Percentiles rank a stretch among this genome's conserved stretches.
phyloP scores from a whole-genome alignment of 2,329 filamentous ascomycete species.

The Chrysoporthe deuterocubensis region DNA sequence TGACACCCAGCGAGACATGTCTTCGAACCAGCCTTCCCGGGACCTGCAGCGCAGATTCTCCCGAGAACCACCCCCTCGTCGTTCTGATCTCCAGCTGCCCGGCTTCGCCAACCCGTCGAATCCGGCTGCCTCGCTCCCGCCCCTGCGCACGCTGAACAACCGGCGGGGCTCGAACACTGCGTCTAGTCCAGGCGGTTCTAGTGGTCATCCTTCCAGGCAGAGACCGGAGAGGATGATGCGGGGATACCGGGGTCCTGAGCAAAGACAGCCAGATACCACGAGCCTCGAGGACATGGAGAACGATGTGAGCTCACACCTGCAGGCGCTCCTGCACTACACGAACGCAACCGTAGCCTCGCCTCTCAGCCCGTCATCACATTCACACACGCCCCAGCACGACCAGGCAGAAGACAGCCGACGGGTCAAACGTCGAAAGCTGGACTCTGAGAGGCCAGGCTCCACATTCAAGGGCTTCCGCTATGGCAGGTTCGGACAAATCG shows the following conservation, averaged over 20 bases:
- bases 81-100: slow-evolving; percentile 33
- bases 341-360: slow-evolving; percentile 34
- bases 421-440: slow-evolving; percentile 72
- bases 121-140: slow-evolving; percentile 36
- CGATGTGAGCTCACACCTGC: slow-evolving; percentile 48
- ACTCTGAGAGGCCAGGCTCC: slow-evolving; percentile 60
- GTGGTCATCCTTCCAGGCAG: slow-evolving; percentile 32
- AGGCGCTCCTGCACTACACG: slow-evolving; percentile 46
- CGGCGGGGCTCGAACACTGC: slow-evolving; percentile 35
- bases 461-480: slow-evolving; percentile 70
- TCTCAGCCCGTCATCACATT: slow-evolving; percentile 39
- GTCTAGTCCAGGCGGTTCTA: slow-evolving; percentile 33
- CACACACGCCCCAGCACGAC: slow-evolving; percentile 44
- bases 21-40: slow-evolving; percentile 39
- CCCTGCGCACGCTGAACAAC: slow-evolving; percentile 41
- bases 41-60: slow-evolving; percentile 43
- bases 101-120: slow-evolving; percentile 29
- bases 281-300: slow-evolving; percentile 45
- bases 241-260: slow-evolving; percentile 32
- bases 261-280: slow-evolving; percentile 26
- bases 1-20: slow-evolving; percentile 38
- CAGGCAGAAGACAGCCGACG: slow-evolving; percentile 54
- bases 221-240: slow-evolving; percentile 37
- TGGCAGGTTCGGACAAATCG: slow-evolving; percentile 84
- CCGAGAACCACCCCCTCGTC: slow-evolving; percentile 38